Evolutionary conservation across 2,329 filamentous ascomycete species (phyloP).

Genomic region (Epicoccum sorghinum): DNA sequence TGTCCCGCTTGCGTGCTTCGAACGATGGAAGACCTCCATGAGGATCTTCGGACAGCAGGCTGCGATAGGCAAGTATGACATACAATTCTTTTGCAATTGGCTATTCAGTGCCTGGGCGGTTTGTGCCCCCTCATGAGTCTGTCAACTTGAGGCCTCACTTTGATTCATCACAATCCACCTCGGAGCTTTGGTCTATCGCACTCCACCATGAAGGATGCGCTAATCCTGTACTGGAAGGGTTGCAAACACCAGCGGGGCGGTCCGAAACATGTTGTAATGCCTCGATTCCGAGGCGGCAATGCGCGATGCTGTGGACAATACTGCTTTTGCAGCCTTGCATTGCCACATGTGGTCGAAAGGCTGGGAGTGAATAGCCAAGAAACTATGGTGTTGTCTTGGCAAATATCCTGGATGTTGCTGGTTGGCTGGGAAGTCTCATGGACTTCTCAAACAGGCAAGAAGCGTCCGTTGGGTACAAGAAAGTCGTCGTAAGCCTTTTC

Average conservation of each 20-base stretch:
- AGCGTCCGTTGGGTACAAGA: background rate
- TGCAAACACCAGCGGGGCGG: constrained; percentile 2
- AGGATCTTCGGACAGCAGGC: constrained; percentile 2
- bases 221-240: constrained; percentile 1
- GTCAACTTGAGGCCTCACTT: background rate
- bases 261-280: constrained; percentile 7
- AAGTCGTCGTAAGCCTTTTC: constrained; percentile 14
- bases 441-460: constrained; percentile 1
- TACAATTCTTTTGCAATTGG: constrained; percentile 1
- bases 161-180: background rate
- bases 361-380: constrained; percentile 14
- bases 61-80: constrained; percentile 8
- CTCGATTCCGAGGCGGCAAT: constrained; percentile 2
- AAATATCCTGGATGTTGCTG: background rate
- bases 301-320: background rate
- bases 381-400: constrained; percentile 2
- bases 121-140: background rate
- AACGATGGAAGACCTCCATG: background rate
- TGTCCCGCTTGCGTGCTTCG: background rate
- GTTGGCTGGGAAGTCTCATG: background rate
- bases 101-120: background rate
- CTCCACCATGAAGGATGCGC: background rate
- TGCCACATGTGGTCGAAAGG: background rate
- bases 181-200: background rate
- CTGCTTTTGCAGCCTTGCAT: constrained; percentile 1